Evolutionary conservation across 148 eudicot genomes (phyloP).

Genomic region (Cornus kousa): DNA sequence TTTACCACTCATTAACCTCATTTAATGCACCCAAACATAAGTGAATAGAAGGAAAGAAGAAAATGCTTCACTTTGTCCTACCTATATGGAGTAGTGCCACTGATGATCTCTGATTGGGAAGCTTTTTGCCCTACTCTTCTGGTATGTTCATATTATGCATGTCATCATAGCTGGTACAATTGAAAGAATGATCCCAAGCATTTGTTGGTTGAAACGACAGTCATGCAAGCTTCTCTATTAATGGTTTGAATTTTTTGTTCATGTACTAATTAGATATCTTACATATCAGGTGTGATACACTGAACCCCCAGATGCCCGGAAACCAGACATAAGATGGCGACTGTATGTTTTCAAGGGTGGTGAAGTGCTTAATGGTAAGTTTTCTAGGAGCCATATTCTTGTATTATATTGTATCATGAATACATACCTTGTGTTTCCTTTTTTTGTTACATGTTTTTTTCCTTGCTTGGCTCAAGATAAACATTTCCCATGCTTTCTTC

Average conservation of each 20-base stretch:
- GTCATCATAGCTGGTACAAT: too few relatives aligned
- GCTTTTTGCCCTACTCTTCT: not conserved
- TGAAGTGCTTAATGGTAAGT: conserved; percentile 80
- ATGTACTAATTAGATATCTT: conserved; percentile 13
- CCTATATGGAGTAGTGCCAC: too few relatives aligned
- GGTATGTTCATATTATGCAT: too few relatives aligned
- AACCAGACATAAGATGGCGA: conserved; percentile 90
- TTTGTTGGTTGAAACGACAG: too few relatives aligned
- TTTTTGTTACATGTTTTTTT: not conserved
- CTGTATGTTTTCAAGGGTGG: conserved; percentile 94
- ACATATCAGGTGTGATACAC: conserved; percentile 66
- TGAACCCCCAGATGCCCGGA: conserved; percentile 93
- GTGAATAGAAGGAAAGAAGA: too few relatives aligned
- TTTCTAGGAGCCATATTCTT: not conserved
- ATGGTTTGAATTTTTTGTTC: not conserved
- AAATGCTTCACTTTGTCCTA: too few relatives aligned
- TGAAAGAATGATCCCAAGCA: not conserved
- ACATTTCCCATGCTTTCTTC: not conserved
- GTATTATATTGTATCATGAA: not conserved
- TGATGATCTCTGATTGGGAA: too few relatives aligned
- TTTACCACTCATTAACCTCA: too few relatives aligned
- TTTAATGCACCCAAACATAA: too few relatives aligned
- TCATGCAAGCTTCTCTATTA: not conserved
- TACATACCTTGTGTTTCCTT: not conserved
- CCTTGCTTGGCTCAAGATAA: not conserved